These are phyloP conservation scores for Sarocladium oryzae DNA, from an alignment of 2,329 filamentous ascomycete genomes.

Conservation along the genomic window DNA sequence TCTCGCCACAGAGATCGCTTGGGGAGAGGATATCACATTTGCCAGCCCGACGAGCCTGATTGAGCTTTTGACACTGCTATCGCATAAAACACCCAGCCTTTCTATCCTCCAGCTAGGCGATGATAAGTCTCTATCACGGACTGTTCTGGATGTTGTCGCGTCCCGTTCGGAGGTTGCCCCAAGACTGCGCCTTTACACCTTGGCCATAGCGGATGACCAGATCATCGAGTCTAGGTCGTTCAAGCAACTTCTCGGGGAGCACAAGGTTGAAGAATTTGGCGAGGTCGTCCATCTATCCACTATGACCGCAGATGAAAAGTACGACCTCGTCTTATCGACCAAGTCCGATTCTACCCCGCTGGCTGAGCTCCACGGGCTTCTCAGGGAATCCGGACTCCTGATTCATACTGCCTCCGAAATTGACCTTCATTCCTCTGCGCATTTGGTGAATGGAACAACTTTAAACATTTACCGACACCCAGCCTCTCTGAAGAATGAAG, in stretches of 20 bases:
- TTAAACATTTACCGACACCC: background rate
- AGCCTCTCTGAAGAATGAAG: background rate
- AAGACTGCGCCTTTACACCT: background rate
- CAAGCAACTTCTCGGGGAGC: background rate
- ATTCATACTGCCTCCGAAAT: background rate
- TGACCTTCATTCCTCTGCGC: too few relatives aligned
- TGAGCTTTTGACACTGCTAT: slow-evolving; percentile 25
- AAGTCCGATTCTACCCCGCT: background rate
- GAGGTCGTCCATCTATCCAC: background rate
- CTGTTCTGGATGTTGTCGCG: background rate
- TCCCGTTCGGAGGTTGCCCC: background rate
- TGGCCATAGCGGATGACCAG: background rate
- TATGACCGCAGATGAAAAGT: slow-evolving; percentile 11
- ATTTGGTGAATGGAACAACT: background rate
- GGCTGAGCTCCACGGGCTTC: background rate
- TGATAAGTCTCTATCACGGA: background rate
- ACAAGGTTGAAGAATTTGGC: background rate
- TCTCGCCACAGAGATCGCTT: slow-evolving; percentile 42
- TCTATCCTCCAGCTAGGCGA: slow-evolving; percentile 33
- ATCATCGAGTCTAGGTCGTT: background rate
- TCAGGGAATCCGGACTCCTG: background rate
- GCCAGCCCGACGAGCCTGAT: slow-evolving; percentile 15
- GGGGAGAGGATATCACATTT: slow-evolving; percentile 33
- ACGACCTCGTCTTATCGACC: slow-evolving; percentile 13
- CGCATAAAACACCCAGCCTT: slow-evolving; percentile 33